Base-by-base conservation (phyloP, 345 rosid species). In the Laguncularia racemosa region DNA sequence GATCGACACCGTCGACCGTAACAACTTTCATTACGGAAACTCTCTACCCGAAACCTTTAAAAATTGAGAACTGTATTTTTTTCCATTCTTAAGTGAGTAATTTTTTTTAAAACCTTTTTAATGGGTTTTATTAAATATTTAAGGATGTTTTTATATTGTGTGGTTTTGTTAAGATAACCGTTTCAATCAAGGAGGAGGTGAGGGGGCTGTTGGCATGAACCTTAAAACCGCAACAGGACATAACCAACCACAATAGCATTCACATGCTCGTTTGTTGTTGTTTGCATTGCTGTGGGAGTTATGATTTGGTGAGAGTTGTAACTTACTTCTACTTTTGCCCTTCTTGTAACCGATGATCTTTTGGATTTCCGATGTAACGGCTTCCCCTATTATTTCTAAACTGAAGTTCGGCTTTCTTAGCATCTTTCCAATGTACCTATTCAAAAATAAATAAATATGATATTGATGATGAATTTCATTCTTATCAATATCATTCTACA, bases 191-290 rank as follows among this genome's bases (percentile, higher is more conserved):
- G 8, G 59, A 26, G 53, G 48, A 55, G 72, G 69, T 12, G 68
- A 40, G 13, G 57, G 2, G 74, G 69, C 68, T 69, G 82, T 71
- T 78, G 68, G 73, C 63, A 73, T 81, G 79, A 76, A 66, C 76
- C 65, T 71, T 71, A 73, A 78, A 83, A 76, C 81, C 76, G 83
- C 81, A 53, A 53, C 62, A 63, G 66, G 71, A 60, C 54, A 54
- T 52, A 64, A 65, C 68, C 52, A 58, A 52, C 53, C 58, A 33
- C 40, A 33, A 4, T 33, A 33, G 6, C 40, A 33, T 46, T 47
- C n/a, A 57, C n/a, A 56, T 11, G 45, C 50, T 19, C 12, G 26
- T 65, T 49, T 57, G 45, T 57, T 55, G 54, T 23, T 23, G 28
- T 48, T 56, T 14, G 26, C 26, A 10, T n/a, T 18, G 15, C 15